Evolutionary conservation across 1,284 basidiomycete genomes (phyloP), one percentile per base, ranked within the genome.

Genomic region (Tetrapyrgos nigripes): DNA sequence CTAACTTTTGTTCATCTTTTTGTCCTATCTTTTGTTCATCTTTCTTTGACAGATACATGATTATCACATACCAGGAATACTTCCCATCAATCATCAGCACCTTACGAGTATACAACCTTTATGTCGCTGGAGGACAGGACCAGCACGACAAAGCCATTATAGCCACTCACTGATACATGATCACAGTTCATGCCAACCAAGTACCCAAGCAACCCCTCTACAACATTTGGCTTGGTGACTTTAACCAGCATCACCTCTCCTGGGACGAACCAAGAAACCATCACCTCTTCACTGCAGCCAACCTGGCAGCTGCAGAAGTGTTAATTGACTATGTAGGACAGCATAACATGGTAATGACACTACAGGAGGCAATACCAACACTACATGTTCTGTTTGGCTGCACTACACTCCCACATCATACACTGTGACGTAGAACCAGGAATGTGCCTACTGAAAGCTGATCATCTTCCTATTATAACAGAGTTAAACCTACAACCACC

Each of bases 221-320:
- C 21, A 35, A 21, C 9, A 29, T 79, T 3, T 79, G 75, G 76
- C 61, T 73, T 0, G 81, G 80, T 0, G 80, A 83, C n/a, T n/a
- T n/a, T n/a, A n/a, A n/a, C n/a, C n/a, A n/a, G n/a, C n/a, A n/a
- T n/a, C n/a, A n/a, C n/a, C 65, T 75, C 0, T 26, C 75, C 0
- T 85, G 81, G 82, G 79, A 83, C 8, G 71, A 76, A 3, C 56
- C 63, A 0, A 27, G 59, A 0, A 81, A 84, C 58, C 4, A 54
- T 0, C 76, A 76, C 28, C 72, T 81, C 0, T 75, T 81, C 62
- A 75, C 68, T 3, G 19, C 27, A 1, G 4, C 11, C 14, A 53
- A 52, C 29, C 37, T 49, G 9, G 29, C 10, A 4, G 43, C 37
- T 1, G 35, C 57, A 4, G 24, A 50, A n/a, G 10, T 1, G 2